Evolutionary conservation across 345 rosid genomes (phyloP).

Genomic region (Citrus australasica): DNA sequence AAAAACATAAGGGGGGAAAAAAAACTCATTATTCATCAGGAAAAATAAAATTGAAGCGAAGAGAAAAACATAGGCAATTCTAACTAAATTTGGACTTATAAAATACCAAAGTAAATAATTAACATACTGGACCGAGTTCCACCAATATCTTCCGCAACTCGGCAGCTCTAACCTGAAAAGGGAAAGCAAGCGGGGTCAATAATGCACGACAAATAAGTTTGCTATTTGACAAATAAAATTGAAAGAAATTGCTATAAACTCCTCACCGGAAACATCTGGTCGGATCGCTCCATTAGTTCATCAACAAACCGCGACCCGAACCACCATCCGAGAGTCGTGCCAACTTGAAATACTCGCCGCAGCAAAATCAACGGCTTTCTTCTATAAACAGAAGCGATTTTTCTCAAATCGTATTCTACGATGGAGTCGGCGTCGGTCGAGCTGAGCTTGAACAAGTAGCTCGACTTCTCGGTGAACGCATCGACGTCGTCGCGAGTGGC

Average conservation of each 20-base stretch:
- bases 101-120: not conserved
- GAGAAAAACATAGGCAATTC: not conserved
- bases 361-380: slow-evolving; percentile 68
- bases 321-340: slow-evolving; percentile 70
- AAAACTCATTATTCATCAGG: not conserved
- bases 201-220: no score
- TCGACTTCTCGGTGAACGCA: slow-evolving; percentile 77
- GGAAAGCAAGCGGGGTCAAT: slow-evolving; percentile 19
- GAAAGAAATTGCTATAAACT: not conserved
- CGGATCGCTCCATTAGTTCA: slow-evolving; percentile 55
- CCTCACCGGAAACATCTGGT: slow-evolving; percentile 67
- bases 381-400: slow-evolving; percentile 46
- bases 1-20: slow-evolving; percentile 5
- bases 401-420: slow-evolving; percentile 46
- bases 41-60: not conserved
- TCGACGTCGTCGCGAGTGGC: slow-evolving; percentile 50
- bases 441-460: slow-evolving; percentile 69
- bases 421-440: slow-evolving; percentile 62
- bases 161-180: slow-evolving; percentile 83
- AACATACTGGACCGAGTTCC: slow-evolving; percentile 87
- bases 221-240: no score
- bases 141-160: slow-evolving; percentile 75
- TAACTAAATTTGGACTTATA: not conserved
- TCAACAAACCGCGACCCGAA: slow-evolving; percentile 66
- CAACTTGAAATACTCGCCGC: slow-evolving; percentile 73